A percentile compares a stretch with the other conserved stretches of the same genome.
These are phyloP conservation scores for Entomortierella parvispora DNA, from an alignment of 192 early-diverging fungal species.

Conservation along the genomic window DNA sequence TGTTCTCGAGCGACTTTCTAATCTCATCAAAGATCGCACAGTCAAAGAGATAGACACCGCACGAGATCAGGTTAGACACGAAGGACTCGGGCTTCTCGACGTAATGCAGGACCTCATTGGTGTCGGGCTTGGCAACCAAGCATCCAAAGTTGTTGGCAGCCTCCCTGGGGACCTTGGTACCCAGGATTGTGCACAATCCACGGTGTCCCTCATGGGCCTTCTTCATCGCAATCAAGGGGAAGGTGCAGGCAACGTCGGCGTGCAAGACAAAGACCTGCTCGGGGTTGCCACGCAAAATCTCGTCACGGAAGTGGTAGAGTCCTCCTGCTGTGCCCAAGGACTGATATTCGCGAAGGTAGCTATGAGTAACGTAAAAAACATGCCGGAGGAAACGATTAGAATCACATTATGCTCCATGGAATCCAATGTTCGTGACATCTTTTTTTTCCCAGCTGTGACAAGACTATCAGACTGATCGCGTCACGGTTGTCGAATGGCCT, in stretches of 20 bases:
- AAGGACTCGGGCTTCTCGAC: constrained; percentile 98
- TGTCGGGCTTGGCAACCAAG: constrained; percentile 90
- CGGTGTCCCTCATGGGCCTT: constrained; percentile 84
- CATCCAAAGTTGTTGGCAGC: constrained; percentile 91
- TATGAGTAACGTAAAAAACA: constrained; percentile 27
- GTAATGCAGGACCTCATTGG: constrained; percentile 93
- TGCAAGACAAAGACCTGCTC: constrained; percentile 96
- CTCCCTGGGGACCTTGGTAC: constrained; percentile 83
- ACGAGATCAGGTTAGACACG: constrained; percentile 93
- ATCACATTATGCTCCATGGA: background rate
- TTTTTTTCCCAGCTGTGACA: no score
- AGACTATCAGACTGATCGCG: no score
- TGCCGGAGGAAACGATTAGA: background rate
- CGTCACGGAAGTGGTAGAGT: constrained; percentile 98
- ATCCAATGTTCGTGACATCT: no score
- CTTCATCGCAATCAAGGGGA: constrained; percentile 91
- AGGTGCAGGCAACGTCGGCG: constrained; percentile 95
- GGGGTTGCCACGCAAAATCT: constrained; percentile 91
- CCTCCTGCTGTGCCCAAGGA: constrained; percentile 97
- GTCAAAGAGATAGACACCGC: constrained; percentile 96
- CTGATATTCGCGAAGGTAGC: constrained; percentile 98
- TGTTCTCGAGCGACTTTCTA: constrained; percentile 77
- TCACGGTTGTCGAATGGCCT: background rate
- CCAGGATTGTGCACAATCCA: constrained; percentile 89
- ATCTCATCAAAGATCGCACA: constrained; percentile 89